phyloP scores from a whole-genome alignment of 2,329 filamentous ascomycete genomes.

The Chrysoporthe deuterocubensis region DNA sequence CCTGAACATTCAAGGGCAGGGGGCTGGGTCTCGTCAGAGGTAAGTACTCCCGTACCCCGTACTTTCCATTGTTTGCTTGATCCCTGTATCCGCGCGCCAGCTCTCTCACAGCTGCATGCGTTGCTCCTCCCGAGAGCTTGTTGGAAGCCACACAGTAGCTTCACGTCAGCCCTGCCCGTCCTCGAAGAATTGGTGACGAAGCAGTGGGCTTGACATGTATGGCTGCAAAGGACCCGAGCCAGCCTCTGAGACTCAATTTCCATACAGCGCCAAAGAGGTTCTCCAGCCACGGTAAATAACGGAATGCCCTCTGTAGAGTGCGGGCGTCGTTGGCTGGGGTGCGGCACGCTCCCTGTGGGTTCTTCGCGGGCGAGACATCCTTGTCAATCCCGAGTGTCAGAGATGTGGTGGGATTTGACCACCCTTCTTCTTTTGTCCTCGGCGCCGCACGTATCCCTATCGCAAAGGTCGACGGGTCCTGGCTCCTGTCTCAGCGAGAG shows the following conservation, averaged over 20 bases:
- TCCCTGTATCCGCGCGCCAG: slow-evolving; percentile 23
- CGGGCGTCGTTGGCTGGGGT: neutral
- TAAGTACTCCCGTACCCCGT: slow-evolving; percentile 12
- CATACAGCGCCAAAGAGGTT: neutral
- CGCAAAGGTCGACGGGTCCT: neutral
- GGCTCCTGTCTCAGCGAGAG: slow-evolving; percentile 6
- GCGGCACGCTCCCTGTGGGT: slow-evolving; percentile 23
- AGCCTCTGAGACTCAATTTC: neutral
- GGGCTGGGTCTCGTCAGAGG: slow-evolving; percentile 6
- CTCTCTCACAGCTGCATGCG: slow-evolving; percentile 18
- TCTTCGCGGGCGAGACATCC: slow-evolving; percentile 19
- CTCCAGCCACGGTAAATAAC: neutral
- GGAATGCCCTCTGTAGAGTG: neutral
- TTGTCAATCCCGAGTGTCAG: slow-evolving; percentile 25
- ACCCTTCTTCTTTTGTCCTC: slow-evolving; percentile 14
- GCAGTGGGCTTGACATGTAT: neutral
- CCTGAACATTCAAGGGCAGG: slow-evolving; percentile 19
- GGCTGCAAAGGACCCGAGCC: neutral
- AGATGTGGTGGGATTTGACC: slow-evolving; percentile 24
- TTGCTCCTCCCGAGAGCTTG: slow-evolving; percentile 15
- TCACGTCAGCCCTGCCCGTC: slow-evolving; percentile 24
- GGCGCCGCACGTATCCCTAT: neutral
- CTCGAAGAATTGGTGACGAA: neutral
- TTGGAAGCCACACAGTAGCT: slow-evolving; percentile 14
- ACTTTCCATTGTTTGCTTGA: slow-evolving; percentile 1